A percentile compares a stretch with the other conserved stretches of the same genome.
Evolutionary conservation across 306 rosid genomes (phyloP).

Genomic region (Ammopiptanthus mongolicus): DNA sequence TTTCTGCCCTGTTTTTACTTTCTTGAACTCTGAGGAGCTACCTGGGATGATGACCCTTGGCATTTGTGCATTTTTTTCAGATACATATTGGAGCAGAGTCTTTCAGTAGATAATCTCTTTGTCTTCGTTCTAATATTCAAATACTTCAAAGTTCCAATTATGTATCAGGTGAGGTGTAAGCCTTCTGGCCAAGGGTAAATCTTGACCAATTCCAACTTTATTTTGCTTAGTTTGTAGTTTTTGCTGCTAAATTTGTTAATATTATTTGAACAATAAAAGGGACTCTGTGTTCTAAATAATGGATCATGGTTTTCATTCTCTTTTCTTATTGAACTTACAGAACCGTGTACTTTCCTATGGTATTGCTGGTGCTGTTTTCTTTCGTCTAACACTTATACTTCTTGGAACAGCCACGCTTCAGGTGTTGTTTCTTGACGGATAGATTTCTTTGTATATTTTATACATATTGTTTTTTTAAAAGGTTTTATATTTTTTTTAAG

Average conservation of each 20-base stretch:
- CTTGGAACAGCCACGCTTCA: conserved; percentile 82
- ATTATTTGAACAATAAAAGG: neutral
- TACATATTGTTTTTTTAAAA: neutral
- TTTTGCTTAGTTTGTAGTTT: neutral
- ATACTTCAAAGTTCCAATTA: conserved; percentile 81
- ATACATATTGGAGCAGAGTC: conserved; percentile 91
- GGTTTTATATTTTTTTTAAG: neutral
- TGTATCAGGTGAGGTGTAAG: conserved; percentile 63
- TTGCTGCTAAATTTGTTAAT: neutral
- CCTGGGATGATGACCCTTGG: neutral
- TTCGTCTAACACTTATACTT: conserved; percentile 69
- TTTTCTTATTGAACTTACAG: conserved; percentile 38
- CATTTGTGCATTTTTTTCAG: conserved; percentile 34
- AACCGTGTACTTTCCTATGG: conserved; percentile 91
- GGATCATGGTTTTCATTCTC: conserved; percentile 16
- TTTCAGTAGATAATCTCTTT: conserved; percentile 90
- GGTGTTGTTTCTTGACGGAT: conserved; percentile 39
- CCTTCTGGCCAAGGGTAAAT: conserved; percentile 8
- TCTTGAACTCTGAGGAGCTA: neutral
- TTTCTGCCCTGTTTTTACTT: too few relatives aligned
- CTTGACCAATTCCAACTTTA: neutral
- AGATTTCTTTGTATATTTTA: neutral
- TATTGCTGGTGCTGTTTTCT: conserved; percentile 81
- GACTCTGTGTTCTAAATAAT: neutral
- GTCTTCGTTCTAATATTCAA: conserved; percentile 90